Evolutionary conservation across 306 rosid genomes (phyloP).

Genomic region (Urtica urens): DNA sequence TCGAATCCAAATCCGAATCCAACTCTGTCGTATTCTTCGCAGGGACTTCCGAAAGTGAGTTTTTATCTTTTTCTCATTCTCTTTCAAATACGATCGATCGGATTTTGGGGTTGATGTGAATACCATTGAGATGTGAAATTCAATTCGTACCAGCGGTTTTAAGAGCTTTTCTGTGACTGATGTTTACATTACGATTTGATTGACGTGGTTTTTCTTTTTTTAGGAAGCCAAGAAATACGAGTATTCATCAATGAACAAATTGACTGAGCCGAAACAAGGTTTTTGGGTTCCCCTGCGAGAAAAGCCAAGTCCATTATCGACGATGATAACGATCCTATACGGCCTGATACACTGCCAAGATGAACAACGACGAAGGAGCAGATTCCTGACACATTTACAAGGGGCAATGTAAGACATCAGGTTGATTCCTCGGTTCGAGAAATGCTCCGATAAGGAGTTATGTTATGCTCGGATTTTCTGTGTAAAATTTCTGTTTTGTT

Average conservation of each 20-base stretch:
- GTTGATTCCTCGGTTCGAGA: too few species aligned
- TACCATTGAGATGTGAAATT: not conserved
- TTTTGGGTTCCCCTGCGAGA: conserved; percentile 82
- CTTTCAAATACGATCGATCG: not conserved
- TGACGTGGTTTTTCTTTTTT: conserved; percentile 15
- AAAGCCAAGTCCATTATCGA: conserved; percentile 84
- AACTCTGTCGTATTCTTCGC: not conserved
- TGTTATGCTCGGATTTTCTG: too few species aligned
- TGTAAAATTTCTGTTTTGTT: too few species aligned
- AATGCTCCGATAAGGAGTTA: not conserved
- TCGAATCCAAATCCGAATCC: not conserved
- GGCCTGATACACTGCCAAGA: conserved; percentile 32
- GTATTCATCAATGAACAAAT: conserved; percentile 62
- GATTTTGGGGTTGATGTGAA: not conserved
- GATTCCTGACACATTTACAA: conserved; percentile 29
- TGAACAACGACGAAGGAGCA: conserved; percentile 24
- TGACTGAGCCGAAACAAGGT: conserved; percentile 74
- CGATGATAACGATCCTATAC: conserved; percentile 42
- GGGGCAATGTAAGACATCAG: conserved; percentile 51
- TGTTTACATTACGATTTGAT: not conserved
- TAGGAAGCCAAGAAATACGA: conserved; percentile 50
- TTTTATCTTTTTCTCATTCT: not conserved
- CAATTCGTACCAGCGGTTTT: too few species aligned
- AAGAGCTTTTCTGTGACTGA: not conserved
- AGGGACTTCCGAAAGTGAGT: conserved; percentile 16